Percentiles rank a stretch among this genome's conserved stretches.
Evolutionary conservation across 148 eudicot genomes (phyloP).

Genomic region (Nepenthes gracilis): DNA sequence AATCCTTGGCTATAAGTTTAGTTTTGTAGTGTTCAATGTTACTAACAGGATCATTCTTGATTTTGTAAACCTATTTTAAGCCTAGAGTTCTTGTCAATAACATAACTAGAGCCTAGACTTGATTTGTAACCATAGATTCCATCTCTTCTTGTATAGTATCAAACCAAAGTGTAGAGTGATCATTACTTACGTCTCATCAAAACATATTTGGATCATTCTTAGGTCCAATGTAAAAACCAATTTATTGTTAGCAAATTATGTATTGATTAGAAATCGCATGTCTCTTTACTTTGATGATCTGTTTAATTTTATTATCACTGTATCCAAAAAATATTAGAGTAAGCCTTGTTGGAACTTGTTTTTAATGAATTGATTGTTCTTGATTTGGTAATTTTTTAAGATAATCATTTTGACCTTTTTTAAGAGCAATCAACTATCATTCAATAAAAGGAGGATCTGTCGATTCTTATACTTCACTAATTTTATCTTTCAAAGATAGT

Average conservation of each 20-base stretch:
- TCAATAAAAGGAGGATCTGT: no score
- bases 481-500: neutral
- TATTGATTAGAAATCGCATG: neutral
- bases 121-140: slow-evolving; percentile 4
- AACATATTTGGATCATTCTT: neutral
- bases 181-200: no score
- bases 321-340: no score
- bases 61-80: slow-evolving; percentile 6
- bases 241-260: neutral
- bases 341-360: no score
- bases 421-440: no score
- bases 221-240: neutral
- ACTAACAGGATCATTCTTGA: slow-evolving; percentile 3
- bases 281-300: neutral
- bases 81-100: neutral
- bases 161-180: neutral
- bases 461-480: neutral
- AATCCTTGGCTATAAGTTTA: neutral
- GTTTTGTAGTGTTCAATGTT: slow-evolving; percentile 1
- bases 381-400: no score
- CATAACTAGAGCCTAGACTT: slow-evolving; percentile 2
- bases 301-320: neutral
- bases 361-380: no score
- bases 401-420: no score
- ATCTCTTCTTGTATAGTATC: slow-evolving; percentile 6